Conservation (phyloP, 148 eudicot species). For the Gaultheria prostrata region DNA sequence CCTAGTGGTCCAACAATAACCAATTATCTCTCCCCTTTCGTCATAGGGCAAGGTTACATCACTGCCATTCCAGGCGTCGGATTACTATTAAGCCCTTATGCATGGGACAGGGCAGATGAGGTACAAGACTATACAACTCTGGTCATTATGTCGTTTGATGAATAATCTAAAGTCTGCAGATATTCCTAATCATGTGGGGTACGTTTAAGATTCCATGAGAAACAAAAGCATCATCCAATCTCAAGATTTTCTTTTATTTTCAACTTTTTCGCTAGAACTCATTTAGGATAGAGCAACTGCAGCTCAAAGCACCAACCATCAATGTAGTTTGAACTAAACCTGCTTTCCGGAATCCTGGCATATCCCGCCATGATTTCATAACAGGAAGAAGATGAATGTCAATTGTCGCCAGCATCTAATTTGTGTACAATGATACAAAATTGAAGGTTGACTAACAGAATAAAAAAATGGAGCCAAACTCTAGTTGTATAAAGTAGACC, state of each 20-base stretch:
- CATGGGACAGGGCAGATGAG: background rate
- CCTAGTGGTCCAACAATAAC: background rate
- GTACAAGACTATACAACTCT: conserved; percentile 6
- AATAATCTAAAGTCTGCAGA: background rate
- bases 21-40: background rate
- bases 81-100: background rate
- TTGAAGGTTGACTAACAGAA: background rate
- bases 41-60: background rate
- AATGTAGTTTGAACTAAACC: background rate
- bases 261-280: background rate
- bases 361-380: background rate
- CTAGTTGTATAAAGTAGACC: background rate
- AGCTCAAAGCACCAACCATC: background rate
- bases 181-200: background rate
- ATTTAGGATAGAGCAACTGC: background rate
- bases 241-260: background rate
- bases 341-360: background rate
- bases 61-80: background rate
- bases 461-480: background rate
- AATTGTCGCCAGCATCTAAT: background rate
- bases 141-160: background rate
- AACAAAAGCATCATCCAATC: background rate
- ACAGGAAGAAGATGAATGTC: background rate
- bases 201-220: background rate
- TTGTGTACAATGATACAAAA: background rate